Conservation (phyloP, 164 flowering plant species). For the Buxus sempervirens region DNA sequence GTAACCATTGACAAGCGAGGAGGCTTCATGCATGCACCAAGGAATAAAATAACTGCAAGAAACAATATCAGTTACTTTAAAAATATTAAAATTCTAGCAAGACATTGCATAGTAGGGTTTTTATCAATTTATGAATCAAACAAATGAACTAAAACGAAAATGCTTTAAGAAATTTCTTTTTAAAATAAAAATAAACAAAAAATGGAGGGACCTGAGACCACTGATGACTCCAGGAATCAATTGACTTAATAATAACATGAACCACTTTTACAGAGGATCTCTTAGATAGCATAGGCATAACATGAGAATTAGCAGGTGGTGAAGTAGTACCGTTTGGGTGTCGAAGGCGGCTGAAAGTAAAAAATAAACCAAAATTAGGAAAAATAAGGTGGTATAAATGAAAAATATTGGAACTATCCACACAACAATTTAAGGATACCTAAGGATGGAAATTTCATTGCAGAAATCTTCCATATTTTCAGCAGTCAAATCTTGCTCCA, state of each 20-base stretch:
- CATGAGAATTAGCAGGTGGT: constrained; percentile 2
- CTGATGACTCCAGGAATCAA: background rate
- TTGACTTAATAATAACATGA: background rate
- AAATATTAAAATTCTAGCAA: background rate
- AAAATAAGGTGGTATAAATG: background rate
- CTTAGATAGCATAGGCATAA: constrained; percentile 4
- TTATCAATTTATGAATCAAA: no score
- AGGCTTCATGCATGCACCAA: constrained; percentile 96
- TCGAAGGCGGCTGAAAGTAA: constrained; percentile 77
- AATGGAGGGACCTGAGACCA: background rate
- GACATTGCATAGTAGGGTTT: background rate
- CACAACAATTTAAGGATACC: constrained; percentile 36
- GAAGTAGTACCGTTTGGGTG: constrained; percentile 86
- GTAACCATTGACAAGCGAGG: constrained; percentile 93
- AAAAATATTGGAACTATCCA: constrained; percentile 5
- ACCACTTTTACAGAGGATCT: background rate
- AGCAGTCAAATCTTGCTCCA: constrained; percentile 93
- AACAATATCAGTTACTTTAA: constrained; percentile 6
- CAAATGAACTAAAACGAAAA: no score
- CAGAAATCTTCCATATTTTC: constrained; percentile 98
- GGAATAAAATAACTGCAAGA: constrained; percentile 84
- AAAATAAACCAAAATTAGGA: constrained; percentile 23
- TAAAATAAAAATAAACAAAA: background rate
- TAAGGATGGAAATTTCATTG: constrained; percentile 89
- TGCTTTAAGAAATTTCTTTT: background rate